Evolutionary conservation across 2,329 filamentous ascomycete species (phyloP).

Genomic region (Exophiala xenobiotica): DNA sequence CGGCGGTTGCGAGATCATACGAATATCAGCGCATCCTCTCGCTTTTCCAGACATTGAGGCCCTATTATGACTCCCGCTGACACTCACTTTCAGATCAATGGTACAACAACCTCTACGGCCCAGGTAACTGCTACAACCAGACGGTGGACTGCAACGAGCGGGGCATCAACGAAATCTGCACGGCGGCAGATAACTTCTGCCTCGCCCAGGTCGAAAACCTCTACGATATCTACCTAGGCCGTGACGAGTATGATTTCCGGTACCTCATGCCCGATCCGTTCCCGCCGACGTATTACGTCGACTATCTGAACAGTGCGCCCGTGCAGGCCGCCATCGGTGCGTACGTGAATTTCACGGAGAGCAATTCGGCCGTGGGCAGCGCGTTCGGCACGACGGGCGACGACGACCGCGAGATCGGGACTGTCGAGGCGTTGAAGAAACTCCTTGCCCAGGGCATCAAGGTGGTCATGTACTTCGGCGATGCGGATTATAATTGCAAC

Average conservation of each 20-base stretch:
- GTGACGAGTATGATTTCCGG: constrained; percentile 54
- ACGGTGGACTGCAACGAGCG: constrained; percentile 56
- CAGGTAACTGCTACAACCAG: constrained; percentile 60
- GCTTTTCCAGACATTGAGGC: no score
- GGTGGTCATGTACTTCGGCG: constrained; percentile 35
- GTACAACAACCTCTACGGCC: constrained; percentile 61
- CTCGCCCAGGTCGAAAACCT: constrained; percentile 52
- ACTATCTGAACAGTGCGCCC: constrained; percentile 51
- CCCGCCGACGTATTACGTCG: constrained; percentile 46
- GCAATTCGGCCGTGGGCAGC: constrained; percentile 39
- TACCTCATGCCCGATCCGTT: constrained; percentile 37
- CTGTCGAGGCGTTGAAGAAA: constrained; percentile 43
- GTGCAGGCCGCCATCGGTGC: constrained; percentile 53
- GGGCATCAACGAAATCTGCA: constrained; percentile 50
- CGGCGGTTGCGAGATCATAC: no score
- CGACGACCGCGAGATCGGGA: constrained; percentile 43
- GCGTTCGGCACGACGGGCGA: constrained; percentile 49
- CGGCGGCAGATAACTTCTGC: constrained; percentile 57
- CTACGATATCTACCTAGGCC: constrained; percentile 52
- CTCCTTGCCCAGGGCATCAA: constrained; percentile 44
- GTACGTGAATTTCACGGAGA: constrained; percentile 51
- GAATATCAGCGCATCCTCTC: no score
- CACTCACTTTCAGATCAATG: constrained; percentile 40
- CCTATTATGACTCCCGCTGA: background rate
- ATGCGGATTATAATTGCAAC: constrained; percentile 36